Evolutionary conservation across 805 yeast species (phyloP), one percentile per base, ranked within the genome.

Genomic region (Yarrowia alimentaria): DNA sequence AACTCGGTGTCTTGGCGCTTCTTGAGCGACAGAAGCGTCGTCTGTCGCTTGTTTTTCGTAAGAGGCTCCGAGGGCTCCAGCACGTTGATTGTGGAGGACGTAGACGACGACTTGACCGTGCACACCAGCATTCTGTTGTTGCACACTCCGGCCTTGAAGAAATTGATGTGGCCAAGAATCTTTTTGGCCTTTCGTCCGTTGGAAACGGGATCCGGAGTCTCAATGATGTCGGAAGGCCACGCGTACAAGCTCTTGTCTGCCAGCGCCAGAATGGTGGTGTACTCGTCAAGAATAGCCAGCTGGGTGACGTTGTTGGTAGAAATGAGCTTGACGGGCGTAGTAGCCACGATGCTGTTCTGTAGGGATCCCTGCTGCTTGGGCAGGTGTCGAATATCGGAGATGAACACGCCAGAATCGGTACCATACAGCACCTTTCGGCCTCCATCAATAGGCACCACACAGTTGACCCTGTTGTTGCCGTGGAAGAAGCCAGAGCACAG

Each of bases 361-460:
- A 34, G 26, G n/a, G 42, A 32, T 52, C 75, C 77, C 6, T 79
- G 77, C 33, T 77, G 65, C 22, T 31, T 43, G 20, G 50, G 50
- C 4, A 43, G 37, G n/a, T 74, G 77, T 53, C 76, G 74, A 37
- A 82, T 78, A 34, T 88, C 88, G 35, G 93, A 80, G 37, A 88
- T 78, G 73, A 84, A 93, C 3, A 93, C 81, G 5, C 99, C 98
- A 0, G 83, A 76, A 62, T 88, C 95, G 0, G 98, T 89, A 33
- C 98, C 98, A 61, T 86, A 90, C 26, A 93, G 65, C 57, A 90
- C 69, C 63, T 90, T 86, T 57, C 95, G 78, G 16, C 98, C 98
- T 49, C 96, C 96, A 62, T 93, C 95, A 65, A 86, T 84, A 25
- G 96, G 95, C 30, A 85, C 89, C 21, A 89, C 91, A 71, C 97